Evolutionary conservation across 1,284 basidiomycete species (phyloP).

Genomic region (Phenoliferia sp.): DNA sequence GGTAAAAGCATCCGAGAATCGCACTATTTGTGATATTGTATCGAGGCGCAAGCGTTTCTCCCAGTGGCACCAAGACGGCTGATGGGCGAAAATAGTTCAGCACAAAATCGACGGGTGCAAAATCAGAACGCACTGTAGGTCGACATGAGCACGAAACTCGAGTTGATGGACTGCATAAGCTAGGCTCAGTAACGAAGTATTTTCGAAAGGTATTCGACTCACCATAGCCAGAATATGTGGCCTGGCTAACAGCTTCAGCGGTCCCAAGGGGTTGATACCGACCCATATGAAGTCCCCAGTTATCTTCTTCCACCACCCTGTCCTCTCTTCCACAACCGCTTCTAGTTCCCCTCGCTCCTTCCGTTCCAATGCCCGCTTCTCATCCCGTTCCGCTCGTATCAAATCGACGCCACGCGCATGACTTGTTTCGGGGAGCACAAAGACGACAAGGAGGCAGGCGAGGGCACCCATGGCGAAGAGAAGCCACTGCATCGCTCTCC

Average conservation of each 20-base stretch:
- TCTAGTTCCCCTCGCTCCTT: conserved; percentile 13
- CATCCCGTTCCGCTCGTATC: conserved; percentile 34
- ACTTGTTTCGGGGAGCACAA: conserved; percentile 66
- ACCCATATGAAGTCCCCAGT: conserved; percentile 43
- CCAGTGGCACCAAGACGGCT: conserved; percentile 32
- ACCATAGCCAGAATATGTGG: conserved; percentile 58
- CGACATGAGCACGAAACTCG: conserved; percentile 22
- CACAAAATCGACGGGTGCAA: neutral
- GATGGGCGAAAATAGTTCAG: neutral
- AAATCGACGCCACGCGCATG: conserved; percentile 54
- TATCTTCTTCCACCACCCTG: neutral
- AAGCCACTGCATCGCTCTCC: conserved; percentile 61
- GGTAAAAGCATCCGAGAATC: conserved; percentile 57
- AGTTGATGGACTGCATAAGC: conserved; percentile 21
- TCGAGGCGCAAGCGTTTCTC: conserved; percentile 43
- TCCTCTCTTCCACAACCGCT: neutral
- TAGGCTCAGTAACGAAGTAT: neutral
- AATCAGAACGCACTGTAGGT: conserved; percentile 7
- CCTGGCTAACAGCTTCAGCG: conserved; percentile 54
- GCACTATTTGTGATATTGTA: conserved; percentile 59
- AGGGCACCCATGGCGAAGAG: conserved; percentile 48
- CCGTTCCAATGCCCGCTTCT: conserved; percentile 34
- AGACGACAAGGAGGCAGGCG: conserved; percentile 49
- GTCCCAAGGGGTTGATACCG: conserved; percentile 58
- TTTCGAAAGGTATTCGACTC: too few relatives aligned